Base-by-base conservation (phyloP, 169 alveolate genomes). In the Plasmodium yoelii region DNA sequence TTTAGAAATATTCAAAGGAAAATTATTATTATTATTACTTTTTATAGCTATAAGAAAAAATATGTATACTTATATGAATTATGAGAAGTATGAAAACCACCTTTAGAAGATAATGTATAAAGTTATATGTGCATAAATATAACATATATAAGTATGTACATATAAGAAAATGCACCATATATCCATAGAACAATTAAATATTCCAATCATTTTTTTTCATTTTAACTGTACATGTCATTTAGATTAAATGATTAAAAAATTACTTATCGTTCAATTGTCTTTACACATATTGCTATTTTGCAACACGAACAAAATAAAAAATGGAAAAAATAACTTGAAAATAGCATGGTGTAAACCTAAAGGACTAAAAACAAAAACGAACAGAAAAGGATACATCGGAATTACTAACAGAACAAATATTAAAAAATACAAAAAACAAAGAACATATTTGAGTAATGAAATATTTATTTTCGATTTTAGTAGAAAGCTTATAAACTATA, bases 401-500 rank as follows among this genome's bases (percentile, higher is more conserved):
- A 13, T 13, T 42, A 13, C 13, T 12, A 5, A 13, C 7, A 46
- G 18, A 47, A 22, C 22, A 49, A 75, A 59, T 13, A 39, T 18
- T 67, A 46, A 61, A n/a, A 75, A 63, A 55, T 10, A 42, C 42
- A 82, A 26, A n/a, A 55, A 24, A 39, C 26, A 28, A 39, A 46
- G 18, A 82, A 18, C 39, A 28, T 28, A 82, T 13, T 8, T 47
- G 12, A 39, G 61, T 55, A 67, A 82, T 68, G 49, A 82, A 65
- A 82, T 82, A 39, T 70, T 44, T 57, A 68, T 82, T 82, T 82
- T 82, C 6, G 82, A 82, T 49, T 68, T 67, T 10, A 82, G 90
- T 49, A 51, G 69, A 67, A 82, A 82, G 18, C 82, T 82, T 34
- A 68, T 82, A 82, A 59, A 82, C 34, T 82, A 82, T 60, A 56